A percentile compares a stretch with the other conserved stretches of the same genome.
These are phyloP conservation scores for Arctium minus DNA, from an alignment of 129 eudicot species.

Conservation along the genomic window DNA sequence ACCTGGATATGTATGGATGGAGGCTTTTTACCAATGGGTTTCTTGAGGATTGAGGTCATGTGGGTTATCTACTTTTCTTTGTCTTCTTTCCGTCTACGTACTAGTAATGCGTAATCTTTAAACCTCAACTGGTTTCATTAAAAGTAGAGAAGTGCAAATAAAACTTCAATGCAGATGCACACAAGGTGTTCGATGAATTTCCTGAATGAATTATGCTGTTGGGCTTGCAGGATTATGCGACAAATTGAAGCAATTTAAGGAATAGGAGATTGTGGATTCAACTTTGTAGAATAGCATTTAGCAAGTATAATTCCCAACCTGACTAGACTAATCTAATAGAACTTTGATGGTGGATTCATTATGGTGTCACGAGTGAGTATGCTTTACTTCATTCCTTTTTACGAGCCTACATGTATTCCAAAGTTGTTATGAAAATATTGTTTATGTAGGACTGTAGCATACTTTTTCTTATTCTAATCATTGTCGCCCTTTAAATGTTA, in stretches of 20 bases:
- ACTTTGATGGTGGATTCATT: background rate
- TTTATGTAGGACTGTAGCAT: too few species aligned
- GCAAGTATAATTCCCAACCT: background rate
- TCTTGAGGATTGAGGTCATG: background rate
- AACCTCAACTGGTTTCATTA: background rate
- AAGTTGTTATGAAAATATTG: too few species aligned
- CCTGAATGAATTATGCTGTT: background rate
- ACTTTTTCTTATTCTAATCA: too few species aligned
- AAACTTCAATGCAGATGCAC: conserved; percentile 4
- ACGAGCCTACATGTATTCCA: too few species aligned
- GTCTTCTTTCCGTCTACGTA: too few species aligned
- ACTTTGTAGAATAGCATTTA: background rate
- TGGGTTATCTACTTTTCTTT: background rate
- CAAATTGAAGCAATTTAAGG: background rate
- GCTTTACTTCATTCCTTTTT: too few species aligned
- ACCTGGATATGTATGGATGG: background rate
- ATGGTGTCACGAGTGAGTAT: too few species aligned
- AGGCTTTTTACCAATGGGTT: background rate
- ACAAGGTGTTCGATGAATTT: conserved; percentile 1
- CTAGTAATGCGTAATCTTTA: background rate
- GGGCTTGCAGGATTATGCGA: background rate
- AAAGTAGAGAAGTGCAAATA: background rate
- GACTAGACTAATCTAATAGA: background rate
- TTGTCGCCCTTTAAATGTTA: too few species aligned
- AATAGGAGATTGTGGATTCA: background rate